Base-by-base conservation (phyloP, 2,329 filamentous ascomycete species). In the Cercospora citrullina region DNA sequence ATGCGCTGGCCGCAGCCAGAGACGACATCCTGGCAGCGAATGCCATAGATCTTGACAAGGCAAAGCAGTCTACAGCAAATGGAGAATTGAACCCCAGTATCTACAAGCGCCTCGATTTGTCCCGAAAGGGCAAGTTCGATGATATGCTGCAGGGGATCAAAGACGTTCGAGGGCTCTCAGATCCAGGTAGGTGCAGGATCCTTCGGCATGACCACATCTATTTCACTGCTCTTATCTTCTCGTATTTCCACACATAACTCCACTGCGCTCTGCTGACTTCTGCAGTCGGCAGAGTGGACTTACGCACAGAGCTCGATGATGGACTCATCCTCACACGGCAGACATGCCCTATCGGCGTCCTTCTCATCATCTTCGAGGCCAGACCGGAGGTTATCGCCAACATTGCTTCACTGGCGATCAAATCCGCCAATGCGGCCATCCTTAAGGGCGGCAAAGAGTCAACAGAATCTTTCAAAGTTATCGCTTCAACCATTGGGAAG, bases 311-410 rank as follows among this genome's bases (percentile, higher is more conserved):
- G 66, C 86, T 99, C 10, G 95, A 98, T 79, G 91, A 97, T 73
- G 91, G 90, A 63, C 86, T 99, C 63, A 86, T 90, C 63, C 86
- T 99, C 68, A 93, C 97, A 78, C 89, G 94, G 70, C 91, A 97
- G 58, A 93, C 92, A 48, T 97, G 93, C 78, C 95, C 95, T 5
- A 98, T 99, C 74, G 95, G 95, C 68, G 94, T 98, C n/a, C 87
- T 99, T 51, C 87, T 99, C 73, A 95, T 99, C 81, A 98, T 99
- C 77, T 99, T 99, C 77, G 95, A 99, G 82, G 95, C 95, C 39
- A 91, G 95, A 7, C 95, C 95, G 6, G 95, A 99, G 81, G 95
- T 99, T 72, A 97, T 99, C 77, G 95, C 94, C 77, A 99, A 99
- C 80, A 98, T 99, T 77, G 93, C 95, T 70, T 92, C 94, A 4